Conservation (phyloP, 1,139 yeast species). For the Wickerhamomyces sp. region DNA sequence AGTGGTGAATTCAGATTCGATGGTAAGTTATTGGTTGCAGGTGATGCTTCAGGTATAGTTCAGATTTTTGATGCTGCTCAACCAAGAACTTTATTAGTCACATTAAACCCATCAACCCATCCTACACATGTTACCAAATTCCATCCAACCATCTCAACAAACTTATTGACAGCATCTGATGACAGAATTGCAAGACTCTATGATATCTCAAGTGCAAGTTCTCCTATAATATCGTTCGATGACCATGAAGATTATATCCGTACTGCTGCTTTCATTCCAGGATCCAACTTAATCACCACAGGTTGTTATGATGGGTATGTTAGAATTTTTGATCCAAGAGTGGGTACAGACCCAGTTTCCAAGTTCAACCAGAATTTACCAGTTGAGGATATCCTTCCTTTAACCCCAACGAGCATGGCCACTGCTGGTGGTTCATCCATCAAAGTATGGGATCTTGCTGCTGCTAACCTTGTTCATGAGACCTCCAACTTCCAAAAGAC, state of each 20-base stretch:
- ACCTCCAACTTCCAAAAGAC: slow-evolving; percentile 86
- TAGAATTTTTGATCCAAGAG: slow-evolving; percentile 82
- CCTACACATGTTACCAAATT: slow-evolving; percentile 95
- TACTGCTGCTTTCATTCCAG: slow-evolving; percentile 74
- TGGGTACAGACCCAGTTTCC: slow-evolving; percentile 43
- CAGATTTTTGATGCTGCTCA: slow-evolving; percentile 77
- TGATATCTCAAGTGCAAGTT: slow-evolving; percentile 75
- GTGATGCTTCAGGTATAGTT: slow-evolving; percentile 84
- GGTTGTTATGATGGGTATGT: slow-evolving; percentile 92
- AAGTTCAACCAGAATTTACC: slow-evolving; percentile 63
- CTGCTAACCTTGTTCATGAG: slow-evolving; percentile 60
- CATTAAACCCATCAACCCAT: slow-evolving; percentile 75
- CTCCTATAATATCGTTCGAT: slow-evolving; percentile 61
- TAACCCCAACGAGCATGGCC: slow-evolving; percentile 74
- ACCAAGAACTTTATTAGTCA: slow-evolving; percentile 74
- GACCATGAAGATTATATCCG: slow-evolving; percentile 90
- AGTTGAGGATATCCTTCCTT: slow-evolving; percentile 80
- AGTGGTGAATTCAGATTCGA: slow-evolving; percentile 79
- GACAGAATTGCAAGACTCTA: slow-evolving; percentile 82
- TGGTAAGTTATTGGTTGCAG: slow-evolving; percentile 79
- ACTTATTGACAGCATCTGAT: slow-evolving; percentile 84
- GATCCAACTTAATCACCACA: slow-evolving; percentile 73
- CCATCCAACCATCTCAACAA: slow-evolving; percentile 68
- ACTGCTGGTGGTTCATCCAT: slow-evolving; percentile 86
- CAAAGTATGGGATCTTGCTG: slow-evolving; percentile 87